phyloP scores from a whole-genome alignment of 805 yeast genomes.

The Wickerhamomyces subpelliculosus region DNA sequence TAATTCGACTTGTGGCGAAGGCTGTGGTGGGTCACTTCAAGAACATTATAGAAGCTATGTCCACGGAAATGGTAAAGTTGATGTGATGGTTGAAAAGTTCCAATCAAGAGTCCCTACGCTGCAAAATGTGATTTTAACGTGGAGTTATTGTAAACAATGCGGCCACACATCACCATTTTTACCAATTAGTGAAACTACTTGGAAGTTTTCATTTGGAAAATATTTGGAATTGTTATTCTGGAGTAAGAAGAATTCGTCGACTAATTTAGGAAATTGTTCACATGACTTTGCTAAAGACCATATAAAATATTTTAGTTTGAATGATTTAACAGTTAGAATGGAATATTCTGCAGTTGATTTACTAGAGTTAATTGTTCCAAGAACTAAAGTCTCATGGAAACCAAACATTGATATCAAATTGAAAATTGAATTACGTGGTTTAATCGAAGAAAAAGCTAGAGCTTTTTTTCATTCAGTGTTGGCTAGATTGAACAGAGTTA shows the following conservation, averaged over 20 bases:
- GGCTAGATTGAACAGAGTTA: slow-evolving; percentile 68
- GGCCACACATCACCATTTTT: slow-evolving; percentile 66
- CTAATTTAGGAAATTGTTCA: slow-evolving; percentile 58
- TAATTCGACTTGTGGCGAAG: slow-evolving; percentile 63
- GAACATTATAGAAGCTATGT: slow-evolving; percentile 85
- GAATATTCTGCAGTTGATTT: slow-evolving; percentile 71
- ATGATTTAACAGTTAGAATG: slow-evolving; percentile 70
- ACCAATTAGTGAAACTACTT: slow-evolving; percentile 79
- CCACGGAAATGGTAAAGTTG: slow-evolving; percentile 80
- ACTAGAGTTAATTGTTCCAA: slow-evolving; percentile 76
- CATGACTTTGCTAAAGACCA: slow-evolving; percentile 83
- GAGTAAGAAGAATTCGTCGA: slow-evolving; percentile 47
- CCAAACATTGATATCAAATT: slow-evolving; percentile 62
- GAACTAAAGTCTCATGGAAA: slow-evolving; percentile 61
- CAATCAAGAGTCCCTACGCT: slow-evolving; percentile 51
- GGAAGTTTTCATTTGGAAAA: slow-evolving; percentile 91
- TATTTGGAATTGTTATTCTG: slow-evolving; percentile 83
- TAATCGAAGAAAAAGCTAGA: slow-evolving; percentile 45
- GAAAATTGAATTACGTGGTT: slow-evolving; percentile 55
- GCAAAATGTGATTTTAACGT: slow-evolving; percentile 68
- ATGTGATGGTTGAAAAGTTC: slow-evolving; percentile 60
- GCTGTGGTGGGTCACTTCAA: slow-evolving; percentile 62
- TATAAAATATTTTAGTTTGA: slow-evolving; percentile 75
- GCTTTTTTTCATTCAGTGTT: slow-evolving; percentile 68
- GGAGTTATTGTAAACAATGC: slow-evolving; percentile 89